These are phyloP conservation scores for Erysimum cheiri DNA, from an alignment of 441 rosid species.

Conservation along the genomic window DNA sequence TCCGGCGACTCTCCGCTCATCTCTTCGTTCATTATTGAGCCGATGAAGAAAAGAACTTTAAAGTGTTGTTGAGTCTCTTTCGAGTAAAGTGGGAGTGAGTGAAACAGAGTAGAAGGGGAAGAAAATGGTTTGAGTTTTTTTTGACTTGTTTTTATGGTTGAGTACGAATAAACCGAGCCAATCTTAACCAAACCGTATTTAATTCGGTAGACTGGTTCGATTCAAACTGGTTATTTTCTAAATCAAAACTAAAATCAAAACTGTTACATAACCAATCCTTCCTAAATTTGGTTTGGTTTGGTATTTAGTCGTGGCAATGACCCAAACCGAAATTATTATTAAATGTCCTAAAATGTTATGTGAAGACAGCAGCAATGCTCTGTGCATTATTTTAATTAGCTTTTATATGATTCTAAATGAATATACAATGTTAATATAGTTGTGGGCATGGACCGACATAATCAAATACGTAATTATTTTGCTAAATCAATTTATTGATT, in stretches of 20 bases:
- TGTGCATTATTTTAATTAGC: conserved; percentile 18
- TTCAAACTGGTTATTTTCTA: too few species aligned
- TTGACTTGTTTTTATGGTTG: neutral
- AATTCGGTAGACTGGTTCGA: neutral
- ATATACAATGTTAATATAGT: conserved; percentile 27
- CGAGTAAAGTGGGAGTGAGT: conserved; percentile 43
- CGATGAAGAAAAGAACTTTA: neutral
- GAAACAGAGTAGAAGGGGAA: conserved; percentile 23
- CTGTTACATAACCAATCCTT: neutral
- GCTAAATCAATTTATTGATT: conserved; percentile 30
- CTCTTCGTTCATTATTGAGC: conserved; percentile 61
- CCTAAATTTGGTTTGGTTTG: neutral
- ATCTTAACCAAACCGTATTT: neutral
- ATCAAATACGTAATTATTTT: conserved; percentile 12
- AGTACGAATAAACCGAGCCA: neutral
- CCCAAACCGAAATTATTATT: neutral
- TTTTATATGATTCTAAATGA: neutral
- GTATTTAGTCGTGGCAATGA: neutral
- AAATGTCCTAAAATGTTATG: neutral
- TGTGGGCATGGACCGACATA: conserved; percentile 43
- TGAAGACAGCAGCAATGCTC: conserved; percentile 38
- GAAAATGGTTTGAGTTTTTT: conserved; percentile 1
- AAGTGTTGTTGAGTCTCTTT: conserved; percentile 16
- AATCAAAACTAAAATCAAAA: too few species aligned
- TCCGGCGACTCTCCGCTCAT: conserved; percentile 61